These are phyloP conservation scores for Oxytropis ochrocephala DNA, from an alignment of 306 rosid genomes.

Conservation along the genomic window DNA sequence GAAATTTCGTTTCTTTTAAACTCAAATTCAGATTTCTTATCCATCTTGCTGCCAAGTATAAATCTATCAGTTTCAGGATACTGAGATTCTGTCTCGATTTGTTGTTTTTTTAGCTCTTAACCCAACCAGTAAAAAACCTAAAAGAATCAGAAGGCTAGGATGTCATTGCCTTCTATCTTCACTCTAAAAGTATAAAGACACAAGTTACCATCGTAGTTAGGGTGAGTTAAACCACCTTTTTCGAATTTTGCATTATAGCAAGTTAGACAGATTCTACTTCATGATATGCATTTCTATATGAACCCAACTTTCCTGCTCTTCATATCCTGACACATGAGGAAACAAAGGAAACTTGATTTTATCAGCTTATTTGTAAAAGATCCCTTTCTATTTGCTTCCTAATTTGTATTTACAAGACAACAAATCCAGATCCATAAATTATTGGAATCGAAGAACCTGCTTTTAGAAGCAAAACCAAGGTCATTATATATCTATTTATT, in stretches of 20 bases:
- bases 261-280: background rate
- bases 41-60: constrained; percentile 1
- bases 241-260: constrained; percentile 5
- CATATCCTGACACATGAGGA: background rate
- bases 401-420: background rate
- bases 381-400: background rate
- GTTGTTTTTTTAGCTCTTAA: background rate
- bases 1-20: background rate
- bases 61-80: constrained; percentile 9
- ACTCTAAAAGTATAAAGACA: background rate
- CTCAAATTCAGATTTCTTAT: background rate
- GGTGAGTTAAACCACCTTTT: background rate
- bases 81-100: background rate
- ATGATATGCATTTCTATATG: background rate
- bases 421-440: background rate
- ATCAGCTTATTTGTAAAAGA: background rate
- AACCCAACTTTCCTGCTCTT: background rate
- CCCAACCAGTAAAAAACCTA: background rate
- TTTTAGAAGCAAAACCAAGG: background rate
- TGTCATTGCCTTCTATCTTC: constrained; percentile 13
- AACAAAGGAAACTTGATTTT: background rate
- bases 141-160: background rate
- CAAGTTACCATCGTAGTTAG: background rate
- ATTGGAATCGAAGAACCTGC: background rate
- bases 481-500: background rate